Evolutionary conservation across 345 rosid species (phyloP), one percentile per base, ranked within the genome.

Genomic region (Stellera chamaejasme): DNA sequence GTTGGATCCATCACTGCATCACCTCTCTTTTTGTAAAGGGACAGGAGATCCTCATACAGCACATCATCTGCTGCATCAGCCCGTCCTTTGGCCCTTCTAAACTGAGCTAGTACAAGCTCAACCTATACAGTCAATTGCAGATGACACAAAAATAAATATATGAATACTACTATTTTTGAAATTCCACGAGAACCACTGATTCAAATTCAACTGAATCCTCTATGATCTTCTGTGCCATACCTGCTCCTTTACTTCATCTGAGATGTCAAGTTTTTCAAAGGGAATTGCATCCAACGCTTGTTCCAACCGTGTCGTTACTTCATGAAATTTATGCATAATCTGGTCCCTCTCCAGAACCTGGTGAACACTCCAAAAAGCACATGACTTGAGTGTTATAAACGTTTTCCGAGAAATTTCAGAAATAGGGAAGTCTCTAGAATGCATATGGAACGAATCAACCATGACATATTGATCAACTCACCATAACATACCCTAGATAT

Each of bases 241-340:
- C 94, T 87, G 99, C 62, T 93, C 99, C 64, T 86, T 93, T 57
- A 93, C 97, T 87, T 93, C 99, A 72, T 89, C 97, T 3, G 97
- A 87, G 61, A 93, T 89, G 58, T 87, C 97, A 13, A 93, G 89
- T 55, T 70, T 75, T 58, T 87, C 87, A 60, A 43, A 77, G 19
- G 94, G 68, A 67, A 89, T 78, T 71, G 69, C 71, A 68, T 85
- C 77, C 61, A 93, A 72, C 55, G 90, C 81, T 71, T 81, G 86
- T 67, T 89, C 94, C 72, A 89, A 46, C 62, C 57, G 75, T 10
- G 72, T 70, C 9, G 94, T 86, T 66, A 89, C 75, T 65, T 82
- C 91, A 69, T 77, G 64, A 64, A 79, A 81, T 55, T 74, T 83
- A 65, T 66, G 66, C 77, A 86, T 79, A 65, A 87, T 75, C 55